A percentile compares a stretch with the other conserved stretches of the same genome.
These are phyloP conservation scores for Penicillium griseofulvum DNA, from an alignment of 2,329 filamentous ascomycete genomes.

Conservation along the genomic window DNA sequence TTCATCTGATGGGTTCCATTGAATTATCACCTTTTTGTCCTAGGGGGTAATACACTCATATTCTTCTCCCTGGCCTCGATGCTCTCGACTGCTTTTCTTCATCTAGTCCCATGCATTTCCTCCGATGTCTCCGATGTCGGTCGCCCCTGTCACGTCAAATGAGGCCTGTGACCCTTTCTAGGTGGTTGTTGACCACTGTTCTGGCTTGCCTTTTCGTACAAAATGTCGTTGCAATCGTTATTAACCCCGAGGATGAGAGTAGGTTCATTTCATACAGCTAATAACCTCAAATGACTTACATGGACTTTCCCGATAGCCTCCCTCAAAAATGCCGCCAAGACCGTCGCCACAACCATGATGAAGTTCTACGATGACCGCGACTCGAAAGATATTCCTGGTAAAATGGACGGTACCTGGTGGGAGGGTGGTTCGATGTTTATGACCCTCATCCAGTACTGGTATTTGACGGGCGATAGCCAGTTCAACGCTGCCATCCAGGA, in stretches of 20 bases:
- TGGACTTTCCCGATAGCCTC: conserved; percentile 24
- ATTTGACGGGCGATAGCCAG: conserved; percentile 60
- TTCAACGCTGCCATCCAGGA: conserved; percentile 58
- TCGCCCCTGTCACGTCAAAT: conserved; percentile 1
- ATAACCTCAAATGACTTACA: not conserved
- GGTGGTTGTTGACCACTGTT: not conserved
- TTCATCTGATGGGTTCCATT: conserved; percentile 4
- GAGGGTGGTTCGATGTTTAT: conserved; percentile 67
- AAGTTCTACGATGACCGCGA: conserved; percentile 50
- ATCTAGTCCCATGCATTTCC: conserved; percentile 4
- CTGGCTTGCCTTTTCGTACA: not conserved
- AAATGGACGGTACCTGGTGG: conserved; percentile 71
- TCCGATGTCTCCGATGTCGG: conserved; percentile 7
- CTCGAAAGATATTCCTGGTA: conserved; percentile 48
- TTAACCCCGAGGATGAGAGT: conserved; percentile 7
- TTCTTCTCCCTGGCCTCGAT: not conserved
- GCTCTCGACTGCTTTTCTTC: not conserved
- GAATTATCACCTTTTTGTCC: not conserved
- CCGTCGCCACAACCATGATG: conserved; percentile 49
- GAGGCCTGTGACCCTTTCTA: not conserved
- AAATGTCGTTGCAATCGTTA: conserved; percentile 1
- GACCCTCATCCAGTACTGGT: conserved; percentile 66
- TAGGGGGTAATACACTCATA: not conserved
- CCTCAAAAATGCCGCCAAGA: conserved; percentile 39
- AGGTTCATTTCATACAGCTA: not conserved